Evolutionary conservation across 2,329 filamentous ascomycete species (phyloP).

Genomic region (Apiospora aurea): DNA sequence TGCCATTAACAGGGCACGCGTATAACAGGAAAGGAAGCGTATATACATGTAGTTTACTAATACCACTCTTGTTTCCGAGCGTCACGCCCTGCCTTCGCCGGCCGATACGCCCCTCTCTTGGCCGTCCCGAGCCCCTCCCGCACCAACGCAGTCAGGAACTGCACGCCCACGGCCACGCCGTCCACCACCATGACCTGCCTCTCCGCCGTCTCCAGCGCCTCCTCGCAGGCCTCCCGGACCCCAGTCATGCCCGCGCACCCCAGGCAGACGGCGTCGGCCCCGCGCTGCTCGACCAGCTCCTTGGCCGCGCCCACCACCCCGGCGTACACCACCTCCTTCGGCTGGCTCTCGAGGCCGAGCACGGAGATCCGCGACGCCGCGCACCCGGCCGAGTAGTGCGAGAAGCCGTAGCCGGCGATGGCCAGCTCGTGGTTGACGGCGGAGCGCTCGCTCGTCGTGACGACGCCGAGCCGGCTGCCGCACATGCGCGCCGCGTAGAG

Average conservation of each 20-base stretch:
- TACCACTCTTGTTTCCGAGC: background rate
- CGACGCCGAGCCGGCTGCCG: slow-evolving; percentile 53
- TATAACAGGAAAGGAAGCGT: too few relatives aligned
- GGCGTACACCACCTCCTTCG: slow-evolving; percentile 46
- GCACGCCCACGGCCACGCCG: slow-evolving; percentile 56
- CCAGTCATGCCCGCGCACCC: slow-evolving; percentile 59
- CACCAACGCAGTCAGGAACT: slow-evolving; percentile 53
- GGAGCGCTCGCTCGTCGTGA: slow-evolving; percentile 49
- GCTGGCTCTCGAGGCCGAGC: slow-evolving; percentile 50
- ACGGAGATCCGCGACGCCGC: slow-evolving; percentile 49
- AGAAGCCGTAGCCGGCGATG: slow-evolving; percentile 50
- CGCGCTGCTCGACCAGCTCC: slow-evolving; percentile 44
- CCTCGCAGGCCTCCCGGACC: slow-evolving; percentile 51
- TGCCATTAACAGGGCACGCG: too few relatives aligned
- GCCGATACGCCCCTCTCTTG: slow-evolving; percentile 51
- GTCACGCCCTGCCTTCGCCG: slow-evolving; percentile 45
- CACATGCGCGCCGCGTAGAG: slow-evolving; percentile 52
- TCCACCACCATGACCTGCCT: slow-evolving; percentile 55
- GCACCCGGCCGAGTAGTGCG: slow-evolving; percentile 50
- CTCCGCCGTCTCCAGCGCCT: slow-evolving; percentile 52
- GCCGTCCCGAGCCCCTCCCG: slow-evolving; percentile 53
- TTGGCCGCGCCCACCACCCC: slow-evolving; percentile 48
- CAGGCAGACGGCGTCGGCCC: slow-evolving; percentile 46
- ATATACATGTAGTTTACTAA: too few relatives aligned
- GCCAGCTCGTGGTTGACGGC: slow-evolving; percentile 49